These are phyloP conservation scores for Fomitopsis palustris DNA, from an alignment of 1,284 basidiomycete species.

Conservation along the genomic window DNA sequence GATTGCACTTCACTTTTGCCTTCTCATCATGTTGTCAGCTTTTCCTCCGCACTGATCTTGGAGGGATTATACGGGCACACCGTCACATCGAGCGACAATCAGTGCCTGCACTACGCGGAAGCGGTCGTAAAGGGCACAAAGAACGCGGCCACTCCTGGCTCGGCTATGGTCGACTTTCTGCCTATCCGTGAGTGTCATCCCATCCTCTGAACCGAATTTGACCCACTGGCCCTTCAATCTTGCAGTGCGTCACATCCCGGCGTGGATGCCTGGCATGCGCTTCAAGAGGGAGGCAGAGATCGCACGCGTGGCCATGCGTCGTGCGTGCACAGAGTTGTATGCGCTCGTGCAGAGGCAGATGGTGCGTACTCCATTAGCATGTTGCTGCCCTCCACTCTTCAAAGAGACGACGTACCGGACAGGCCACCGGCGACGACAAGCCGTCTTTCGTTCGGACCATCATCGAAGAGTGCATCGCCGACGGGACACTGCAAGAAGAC, in stretches of 20 bases:
- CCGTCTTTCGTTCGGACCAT: constrained; percentile 50
- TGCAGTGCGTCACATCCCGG: constrained; percentile 43
- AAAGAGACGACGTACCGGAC: not conserved
- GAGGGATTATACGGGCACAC: constrained; percentile 14
- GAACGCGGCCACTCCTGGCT: constrained; percentile 13
- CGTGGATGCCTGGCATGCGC: constrained; percentile 46
- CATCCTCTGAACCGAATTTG: too few relatives aligned
- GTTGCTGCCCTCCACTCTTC: not conserved
- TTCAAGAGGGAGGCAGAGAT: constrained; percentile 43
- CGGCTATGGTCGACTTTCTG: constrained; percentile 16
- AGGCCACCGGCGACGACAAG: constrained; percentile 39
- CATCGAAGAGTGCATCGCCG: constrained; percentile 28
- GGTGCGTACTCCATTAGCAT: constrained; percentile 6
- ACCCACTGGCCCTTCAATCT: too few relatives aligned
- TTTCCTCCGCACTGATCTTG: constrained; percentile 8
- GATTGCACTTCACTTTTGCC: constrained; percentile 9
- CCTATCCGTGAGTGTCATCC: constrained; percentile 9
- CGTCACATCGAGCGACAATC: constrained; percentile 6
- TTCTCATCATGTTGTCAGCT: not conserved
- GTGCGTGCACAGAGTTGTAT: constrained; percentile 33
- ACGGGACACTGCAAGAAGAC: constrained; percentile 11
- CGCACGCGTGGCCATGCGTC: constrained; percentile 26
- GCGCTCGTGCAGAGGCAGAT: constrained; percentile 15
- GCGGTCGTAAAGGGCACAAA: constrained; percentile 9
- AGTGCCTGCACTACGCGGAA: constrained; percentile 12